These are phyloP conservation scores for Vaccinium macrocarpon DNA, from an alignment of 148 eudicot genomes.

Conservation along the genomic window DNA sequence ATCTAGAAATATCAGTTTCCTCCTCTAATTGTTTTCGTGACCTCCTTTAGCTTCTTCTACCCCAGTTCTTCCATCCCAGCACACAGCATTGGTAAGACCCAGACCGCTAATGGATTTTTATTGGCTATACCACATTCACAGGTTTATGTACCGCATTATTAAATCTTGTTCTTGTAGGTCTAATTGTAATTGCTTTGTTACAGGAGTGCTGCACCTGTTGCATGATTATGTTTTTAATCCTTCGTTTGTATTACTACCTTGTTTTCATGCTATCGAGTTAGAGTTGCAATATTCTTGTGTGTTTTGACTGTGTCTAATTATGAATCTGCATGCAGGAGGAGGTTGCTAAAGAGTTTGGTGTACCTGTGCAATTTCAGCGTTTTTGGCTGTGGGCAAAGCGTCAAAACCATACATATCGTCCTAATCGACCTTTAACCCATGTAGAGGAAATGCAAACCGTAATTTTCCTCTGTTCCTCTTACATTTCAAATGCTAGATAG, in stretches of 20 bases:
- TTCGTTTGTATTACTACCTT: background rate
- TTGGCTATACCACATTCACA: background rate
- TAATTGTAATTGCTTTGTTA: background rate
- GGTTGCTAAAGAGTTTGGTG: slow-evolving; percentile 84
- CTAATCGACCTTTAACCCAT: slow-evolving; percentile 77
- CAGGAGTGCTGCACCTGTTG: background rate
- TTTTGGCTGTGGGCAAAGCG: slow-evolving; percentile 98
- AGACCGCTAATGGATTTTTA: background rate
- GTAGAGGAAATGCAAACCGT: slow-evolving; percentile 76
- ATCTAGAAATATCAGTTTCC: background rate
- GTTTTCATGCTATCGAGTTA: background rate
- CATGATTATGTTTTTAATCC: background rate
- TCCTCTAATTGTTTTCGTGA: background rate
- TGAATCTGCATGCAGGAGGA: slow-evolving; percentile 60
- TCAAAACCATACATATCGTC: slow-evolving; percentile 92
- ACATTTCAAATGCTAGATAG: background rate
- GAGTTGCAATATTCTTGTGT: background rate
- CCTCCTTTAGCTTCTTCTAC: background rate
- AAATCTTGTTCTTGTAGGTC: background rate
- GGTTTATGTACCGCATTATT: background rate
- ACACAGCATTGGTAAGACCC: background rate
- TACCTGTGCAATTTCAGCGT: slow-evolving; percentile 86
- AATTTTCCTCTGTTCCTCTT: slow-evolving; percentile 23
- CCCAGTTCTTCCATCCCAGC: background rate
- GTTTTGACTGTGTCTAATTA: background rate